These are phyloP conservation scores for Cyclospora cayetanensis DNA, from an alignment of 169 alveolate species.

Conservation along the genomic window DNA sequence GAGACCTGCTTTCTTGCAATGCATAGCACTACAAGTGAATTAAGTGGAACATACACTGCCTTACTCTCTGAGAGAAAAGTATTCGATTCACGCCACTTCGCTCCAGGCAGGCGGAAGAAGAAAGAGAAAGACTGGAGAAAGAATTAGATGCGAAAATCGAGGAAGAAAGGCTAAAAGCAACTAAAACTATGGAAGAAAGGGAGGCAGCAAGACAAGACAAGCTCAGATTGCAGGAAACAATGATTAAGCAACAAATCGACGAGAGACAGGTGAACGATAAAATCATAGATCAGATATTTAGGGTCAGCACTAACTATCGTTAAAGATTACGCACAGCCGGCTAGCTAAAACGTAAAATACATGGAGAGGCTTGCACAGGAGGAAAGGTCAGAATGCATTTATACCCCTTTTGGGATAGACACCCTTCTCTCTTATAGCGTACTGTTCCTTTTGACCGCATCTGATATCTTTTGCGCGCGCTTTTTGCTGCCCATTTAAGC, in stretches of 20 bases:
- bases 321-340: neutral
- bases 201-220: constrained; percentile 8
- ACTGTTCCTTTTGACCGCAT: neutral
- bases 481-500: no score
- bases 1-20: neutral
- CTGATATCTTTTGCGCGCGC: no score
- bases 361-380: neutral
- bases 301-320: neutral
- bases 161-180: constrained; percentile 81
- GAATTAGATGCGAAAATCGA: constrained; percentile 85
- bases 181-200: constrained; percentile 68
- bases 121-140: constrained; percentile 80
- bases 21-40: neutral
- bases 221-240: constrained; percentile 29
- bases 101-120: constrained; percentile 73
- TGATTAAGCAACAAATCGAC: constrained; percentile 60
- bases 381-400: neutral
- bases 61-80: no score
- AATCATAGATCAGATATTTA: neutral
- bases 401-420: neutral
- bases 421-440: neutral
- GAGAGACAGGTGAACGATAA: constrained; percentile 39
- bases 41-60: neutral
- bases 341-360: neutral
- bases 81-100: no score